Evolutionary conservation across 306 rosid genomes (phyloP).

Genomic region (Malus asiatica): DNA sequence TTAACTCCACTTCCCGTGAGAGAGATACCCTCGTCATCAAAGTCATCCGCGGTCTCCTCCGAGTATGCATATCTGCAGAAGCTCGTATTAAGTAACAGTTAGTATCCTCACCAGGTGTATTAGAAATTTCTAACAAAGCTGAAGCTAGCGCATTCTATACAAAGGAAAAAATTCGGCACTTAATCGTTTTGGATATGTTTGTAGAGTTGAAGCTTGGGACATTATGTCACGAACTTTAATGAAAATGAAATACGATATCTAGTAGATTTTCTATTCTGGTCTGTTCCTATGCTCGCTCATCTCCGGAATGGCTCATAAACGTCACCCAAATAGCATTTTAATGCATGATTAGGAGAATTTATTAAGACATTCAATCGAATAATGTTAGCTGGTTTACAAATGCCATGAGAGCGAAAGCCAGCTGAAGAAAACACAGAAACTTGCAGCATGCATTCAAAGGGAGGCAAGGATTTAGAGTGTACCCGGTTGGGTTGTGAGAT

Average conservation of each 20-base stretch:
- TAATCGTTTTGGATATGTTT: not conserved
- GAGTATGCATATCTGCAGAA: constrained; percentile 51
- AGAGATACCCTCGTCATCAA: constrained; percentile 49
- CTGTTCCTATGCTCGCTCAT: not conserved
- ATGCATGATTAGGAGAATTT: not conserved
- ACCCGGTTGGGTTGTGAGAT: constrained; percentile 70
- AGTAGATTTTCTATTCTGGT: not conserved
- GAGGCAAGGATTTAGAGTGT: constrained; percentile 3
- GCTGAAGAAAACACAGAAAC: not conserved
- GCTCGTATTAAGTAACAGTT: not conserved
- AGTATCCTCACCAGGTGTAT: not conserved
- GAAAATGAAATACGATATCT: not conserved
- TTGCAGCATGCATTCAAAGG: not conserved
- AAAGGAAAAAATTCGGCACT: not conserved
- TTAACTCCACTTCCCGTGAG: constrained; percentile 45
- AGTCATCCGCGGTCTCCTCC: constrained; percentile 57
- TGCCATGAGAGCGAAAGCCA: not conserved
- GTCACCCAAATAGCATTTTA: not conserved
- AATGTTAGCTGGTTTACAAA: not conserved
- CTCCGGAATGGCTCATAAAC: not conserved
- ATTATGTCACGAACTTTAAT: not conserved
- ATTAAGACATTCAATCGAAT: not conserved
- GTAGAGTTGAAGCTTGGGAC: not conserved
- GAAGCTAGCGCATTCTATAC: not conserved
- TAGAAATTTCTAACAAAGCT: not conserved